Conservation (phyloP, 2,329 filamentous ascomycete species). For the Sporothrix dimorphospora region DNA sequence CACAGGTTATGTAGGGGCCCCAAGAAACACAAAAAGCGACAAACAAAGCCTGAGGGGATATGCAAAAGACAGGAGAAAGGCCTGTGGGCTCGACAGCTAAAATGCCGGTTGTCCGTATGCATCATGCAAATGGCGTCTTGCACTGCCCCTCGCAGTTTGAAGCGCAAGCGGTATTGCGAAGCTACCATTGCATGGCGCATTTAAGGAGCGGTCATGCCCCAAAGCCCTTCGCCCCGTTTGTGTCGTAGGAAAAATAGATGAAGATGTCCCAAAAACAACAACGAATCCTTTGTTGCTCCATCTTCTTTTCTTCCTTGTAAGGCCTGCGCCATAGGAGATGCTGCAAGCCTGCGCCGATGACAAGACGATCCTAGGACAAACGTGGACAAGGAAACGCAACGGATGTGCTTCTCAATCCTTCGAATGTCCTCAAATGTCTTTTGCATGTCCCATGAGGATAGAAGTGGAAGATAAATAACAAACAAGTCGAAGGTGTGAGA, state of each 20-base stretch:
- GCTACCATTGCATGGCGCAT: background rate
- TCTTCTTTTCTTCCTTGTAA: background rate
- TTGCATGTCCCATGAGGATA: background rate
- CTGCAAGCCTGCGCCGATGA: background rate
- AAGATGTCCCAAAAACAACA: background rate
- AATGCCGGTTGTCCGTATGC: background rate
- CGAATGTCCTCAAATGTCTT: background rate
- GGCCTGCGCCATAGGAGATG: background rate
- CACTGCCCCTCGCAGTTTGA: background rate
- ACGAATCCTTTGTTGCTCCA: background rate
- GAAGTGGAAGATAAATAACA: background rate
- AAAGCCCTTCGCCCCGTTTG: background rate
- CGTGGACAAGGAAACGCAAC: background rate
- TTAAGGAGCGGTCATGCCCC: background rate
- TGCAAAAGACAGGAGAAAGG: background rate
- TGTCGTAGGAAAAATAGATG: background rate
- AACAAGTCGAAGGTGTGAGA: no score
- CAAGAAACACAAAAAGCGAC: background rate
- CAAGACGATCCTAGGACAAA: background rate
- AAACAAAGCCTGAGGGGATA: background rate
- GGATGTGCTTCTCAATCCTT: background rate
- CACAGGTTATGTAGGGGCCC: background rate
- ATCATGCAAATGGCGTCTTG: background rate
- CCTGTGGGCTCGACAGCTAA: background rate
- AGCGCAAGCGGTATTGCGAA: background rate